A percentile compares a stretch with the other conserved stretches of the same genome.
These are phyloP conservation scores for Crucibulum laeve DNA, from an alignment of 768 basidiomycete genomes.

Conservation along the genomic window DNA sequence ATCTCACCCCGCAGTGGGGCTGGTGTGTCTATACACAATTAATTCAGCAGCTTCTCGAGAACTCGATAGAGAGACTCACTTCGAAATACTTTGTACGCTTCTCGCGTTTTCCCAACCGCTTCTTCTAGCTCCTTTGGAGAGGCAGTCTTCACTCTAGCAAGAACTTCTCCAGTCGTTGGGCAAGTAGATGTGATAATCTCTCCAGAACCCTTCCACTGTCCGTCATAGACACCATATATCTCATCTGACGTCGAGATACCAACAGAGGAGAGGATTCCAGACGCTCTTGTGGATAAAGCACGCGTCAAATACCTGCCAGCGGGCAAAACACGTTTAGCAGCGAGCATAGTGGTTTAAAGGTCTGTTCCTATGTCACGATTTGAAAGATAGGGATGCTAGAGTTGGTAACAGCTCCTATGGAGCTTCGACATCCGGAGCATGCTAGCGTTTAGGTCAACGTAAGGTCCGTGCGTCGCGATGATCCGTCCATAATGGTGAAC, in stretches of 20 bases:
- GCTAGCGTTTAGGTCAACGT: too few relatives aligned
- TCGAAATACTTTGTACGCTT: conserved; percentile 70
- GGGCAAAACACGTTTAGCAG: conserved; percentile 19
- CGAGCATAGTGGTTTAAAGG: conserved; percentile 6
- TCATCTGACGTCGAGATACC: conserved; percentile 57
- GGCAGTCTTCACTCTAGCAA: conserved; percentile 73
- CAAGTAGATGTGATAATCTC: conserved; percentile 68
- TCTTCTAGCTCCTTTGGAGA: conserved; percentile 68
- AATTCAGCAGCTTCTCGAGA: not conserved
- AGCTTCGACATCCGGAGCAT: not conserved
- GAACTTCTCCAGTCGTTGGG: conserved; percentile 82
- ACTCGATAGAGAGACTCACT: conserved; percentile 23
- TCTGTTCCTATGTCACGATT: too few relatives aligned
- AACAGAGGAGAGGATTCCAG: conserved; percentile 59
- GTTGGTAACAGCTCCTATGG: not conserved
- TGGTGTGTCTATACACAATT: conserved; percentile 47
- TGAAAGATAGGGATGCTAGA: too few relatives aligned
- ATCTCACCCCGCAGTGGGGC: conserved; percentile 89
- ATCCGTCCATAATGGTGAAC: too few relatives aligned
- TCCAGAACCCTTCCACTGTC: conserved; percentile 75
- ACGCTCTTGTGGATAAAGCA: conserved; percentile 64
- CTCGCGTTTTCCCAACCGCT: conserved; percentile 63
- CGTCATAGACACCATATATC: conserved; percentile 76
- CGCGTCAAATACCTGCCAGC: conserved; percentile 28
- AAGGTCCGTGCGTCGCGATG: too few relatives aligned